phyloP scores from a whole-genome alignment of 352 stramenopile genomes.

The Phytophthora sojae region DNA sequence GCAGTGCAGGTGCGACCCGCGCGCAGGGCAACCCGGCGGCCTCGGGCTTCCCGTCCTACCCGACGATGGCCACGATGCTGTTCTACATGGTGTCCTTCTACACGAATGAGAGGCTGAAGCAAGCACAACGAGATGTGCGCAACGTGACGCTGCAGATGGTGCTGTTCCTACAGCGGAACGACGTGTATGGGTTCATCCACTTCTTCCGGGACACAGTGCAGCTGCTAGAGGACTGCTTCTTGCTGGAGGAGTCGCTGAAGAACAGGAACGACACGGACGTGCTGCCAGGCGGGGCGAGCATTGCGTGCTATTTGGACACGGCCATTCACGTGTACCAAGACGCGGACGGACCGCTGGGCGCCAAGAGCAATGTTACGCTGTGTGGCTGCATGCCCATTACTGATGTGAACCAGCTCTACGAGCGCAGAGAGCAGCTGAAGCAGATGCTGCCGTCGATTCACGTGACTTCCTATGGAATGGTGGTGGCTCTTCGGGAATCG shows the following conservation, averaged over 20 bases:
- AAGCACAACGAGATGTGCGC: slow-evolving; percentile 55
- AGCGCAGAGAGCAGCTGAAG: slow-evolving; percentile 58
- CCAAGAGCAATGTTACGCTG: slow-evolving; percentile 39
- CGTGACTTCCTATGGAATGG: slow-evolving; percentile 45
- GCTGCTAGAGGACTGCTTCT: slow-evolving; percentile 62
- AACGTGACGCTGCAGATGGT: slow-evolving; percentile 61
- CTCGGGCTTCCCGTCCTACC: slow-evolving; percentile 47
- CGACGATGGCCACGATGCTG: slow-evolving; percentile 66
- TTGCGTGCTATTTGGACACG: slow-evolving; percentile 64
- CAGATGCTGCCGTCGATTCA: slow-evolving; percentile 56
- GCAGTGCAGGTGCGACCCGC: background rate
- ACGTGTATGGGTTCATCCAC: slow-evolving; percentile 69
- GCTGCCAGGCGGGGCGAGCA: slow-evolving; percentile 31
- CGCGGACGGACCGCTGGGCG: slow-evolving; percentile 54
- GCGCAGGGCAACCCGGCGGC: slow-evolving; percentile 7
- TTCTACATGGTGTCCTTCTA: slow-evolving; percentile 84
- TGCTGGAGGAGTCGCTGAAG: slow-evolving; percentile 59
- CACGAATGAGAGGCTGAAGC: slow-evolving; percentile 45
- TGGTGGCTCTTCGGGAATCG: slow-evolving; percentile 47
- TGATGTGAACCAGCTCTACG: slow-evolving; percentile 31
- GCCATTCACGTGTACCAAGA: slow-evolving; percentile 74
- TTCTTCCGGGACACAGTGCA: slow-evolving; percentile 68
- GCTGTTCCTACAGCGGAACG: slow-evolving; percentile 59
- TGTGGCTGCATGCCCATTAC: slow-evolving; percentile 59
- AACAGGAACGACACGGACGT: slow-evolving; percentile 32